phyloP scores from a whole-genome alignment of 140 eudicot genomes.

The Bidens hawaiensis region DNA sequence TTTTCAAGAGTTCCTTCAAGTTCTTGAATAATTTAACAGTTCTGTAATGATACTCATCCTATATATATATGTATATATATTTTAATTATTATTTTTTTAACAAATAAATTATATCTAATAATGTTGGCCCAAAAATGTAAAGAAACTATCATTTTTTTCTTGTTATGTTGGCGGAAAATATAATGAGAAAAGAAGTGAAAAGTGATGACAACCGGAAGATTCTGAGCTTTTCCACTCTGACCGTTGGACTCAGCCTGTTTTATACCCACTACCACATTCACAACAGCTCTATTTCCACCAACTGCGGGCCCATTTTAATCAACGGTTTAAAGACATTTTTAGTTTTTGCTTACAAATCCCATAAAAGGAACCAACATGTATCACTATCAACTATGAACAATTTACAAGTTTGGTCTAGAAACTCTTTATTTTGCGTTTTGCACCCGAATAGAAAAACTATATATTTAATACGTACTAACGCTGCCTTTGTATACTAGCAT shows the following conservation, averaged over 20 bases:
- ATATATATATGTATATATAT: no score
- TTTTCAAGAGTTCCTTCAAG: no score
- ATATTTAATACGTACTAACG: background rate
- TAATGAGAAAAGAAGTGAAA: background rate
- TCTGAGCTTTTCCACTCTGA: conserved; percentile 24
- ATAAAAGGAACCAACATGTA: background rate
- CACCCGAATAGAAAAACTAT: background rate
- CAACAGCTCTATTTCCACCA: conserved; percentile 30
- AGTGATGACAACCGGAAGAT: conserved; percentile 15
- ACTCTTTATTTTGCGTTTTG: background rate
- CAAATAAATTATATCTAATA: no score
- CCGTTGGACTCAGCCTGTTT: conserved; percentile 23
- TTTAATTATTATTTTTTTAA: no score
- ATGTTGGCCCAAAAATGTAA: no score
- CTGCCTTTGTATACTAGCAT: background rate
- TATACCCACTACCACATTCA: conserved; percentile 3
- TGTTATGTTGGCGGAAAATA: background rate
- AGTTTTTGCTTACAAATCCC: background rate
- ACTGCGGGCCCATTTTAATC: conserved; percentile 1
- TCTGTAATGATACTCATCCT: no score
- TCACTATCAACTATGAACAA: background rate
- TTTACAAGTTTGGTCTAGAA: conserved; percentile 1
- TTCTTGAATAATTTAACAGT: no score
- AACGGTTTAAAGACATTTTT: conserved; percentile 13
- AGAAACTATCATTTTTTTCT: background rate